Base-by-base conservation (phyloP, 148 eudicot species). In the Arctostaphylos glauca region DNA sequence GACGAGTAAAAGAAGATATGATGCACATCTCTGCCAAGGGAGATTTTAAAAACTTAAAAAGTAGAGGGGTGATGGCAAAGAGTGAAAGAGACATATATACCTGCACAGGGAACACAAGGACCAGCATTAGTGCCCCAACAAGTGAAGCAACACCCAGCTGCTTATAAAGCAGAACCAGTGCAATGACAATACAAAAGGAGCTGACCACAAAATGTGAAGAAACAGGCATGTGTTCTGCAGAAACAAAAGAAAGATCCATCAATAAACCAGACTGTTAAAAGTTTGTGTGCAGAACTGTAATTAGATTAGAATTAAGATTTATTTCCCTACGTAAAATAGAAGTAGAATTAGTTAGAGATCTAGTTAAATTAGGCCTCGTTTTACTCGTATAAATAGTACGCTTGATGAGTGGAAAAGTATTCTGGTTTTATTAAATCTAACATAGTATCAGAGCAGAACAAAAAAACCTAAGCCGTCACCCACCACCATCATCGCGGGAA, bases 201-300 rank as follows among this genome's bases (percentile, higher is more conserved):
- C 96, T 54, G 98, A 96, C 98, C 98, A 96, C 88, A 96, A 78
- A 31, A 92, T 90, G 84, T 96, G 98, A 74, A 96, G 95, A 23
- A 95, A 92, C 81, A 93, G 98, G 86, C 94, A 89, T 83, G 92
- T 76, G 94, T 91, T 97, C 98, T 96, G 98, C 82, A 82, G 72
- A 77, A 75, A 88, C 18, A 85, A 75, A 84, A 52, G 47, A 53
- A 55, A 71, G 8, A 59, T 52, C 21, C 16, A 74, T 82, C 62
- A 6, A 21, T 68, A 58, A 44, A 10, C 38, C 38, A 31, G 38
- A 31, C 38, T 31, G 1, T 31, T 31, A 31, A 31, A 31, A 31
- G 38, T 31, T 1, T 31, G 38, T 31, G 38, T 31, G 38, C 1
- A 31, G 38, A 31, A 31, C 38, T 31, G 38, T 31, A 31, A 31